phyloP scores from a whole-genome alignment of 441 rosid species.

The Pelargonium fulgidum region DNA sequence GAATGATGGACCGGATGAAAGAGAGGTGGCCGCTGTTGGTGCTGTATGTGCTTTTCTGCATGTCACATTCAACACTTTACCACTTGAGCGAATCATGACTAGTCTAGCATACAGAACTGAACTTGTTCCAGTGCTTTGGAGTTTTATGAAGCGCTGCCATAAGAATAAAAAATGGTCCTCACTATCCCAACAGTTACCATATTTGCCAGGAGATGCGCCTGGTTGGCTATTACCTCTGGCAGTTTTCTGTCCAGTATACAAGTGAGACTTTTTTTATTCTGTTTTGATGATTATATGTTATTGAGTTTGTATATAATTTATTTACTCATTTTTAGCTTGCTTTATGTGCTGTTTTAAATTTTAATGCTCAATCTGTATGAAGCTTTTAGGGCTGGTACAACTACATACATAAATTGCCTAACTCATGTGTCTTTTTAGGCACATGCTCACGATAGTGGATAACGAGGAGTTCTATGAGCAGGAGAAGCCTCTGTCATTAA shows the following conservation, averaged over 20 bases:
- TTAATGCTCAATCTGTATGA: constrained; percentile 1
- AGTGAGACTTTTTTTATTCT: constrained; percentile 46
- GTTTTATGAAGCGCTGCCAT: constrained; percentile 82
- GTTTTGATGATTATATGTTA: constrained; percentile 13
- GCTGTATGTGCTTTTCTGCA: constrained; percentile 92
- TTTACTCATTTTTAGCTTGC: neutral
- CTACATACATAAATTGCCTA: neutral
- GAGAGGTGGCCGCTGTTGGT: constrained; percentile 76
- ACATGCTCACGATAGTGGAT: constrained; percentile 93
- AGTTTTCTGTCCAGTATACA: constrained; percentile 96
- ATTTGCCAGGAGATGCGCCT: constrained; percentile 74
- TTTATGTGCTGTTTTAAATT: neutral
- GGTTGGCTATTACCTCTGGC: constrained; percentile 92
- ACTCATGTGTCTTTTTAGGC: constrained; percentile 54
- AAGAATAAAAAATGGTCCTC: constrained; percentile 75
- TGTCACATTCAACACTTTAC: constrained; percentile 68
- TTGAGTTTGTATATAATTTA: neutral
- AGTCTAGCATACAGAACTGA: constrained; percentile 91
- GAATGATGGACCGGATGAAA: constrained; percentile 42
- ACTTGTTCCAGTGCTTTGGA: constrained; percentile 87
- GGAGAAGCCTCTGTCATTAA: constrained; percentile 81
- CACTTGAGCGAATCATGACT: constrained; percentile 81
- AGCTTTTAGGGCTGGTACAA: neutral
- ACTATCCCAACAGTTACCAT: constrained; percentile 49
- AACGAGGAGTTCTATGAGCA: constrained; percentile 96